Evolutionary conservation across 352 stramenopile genomes (phyloP).

Genomic region (Pythium phragmitis): DNA sequence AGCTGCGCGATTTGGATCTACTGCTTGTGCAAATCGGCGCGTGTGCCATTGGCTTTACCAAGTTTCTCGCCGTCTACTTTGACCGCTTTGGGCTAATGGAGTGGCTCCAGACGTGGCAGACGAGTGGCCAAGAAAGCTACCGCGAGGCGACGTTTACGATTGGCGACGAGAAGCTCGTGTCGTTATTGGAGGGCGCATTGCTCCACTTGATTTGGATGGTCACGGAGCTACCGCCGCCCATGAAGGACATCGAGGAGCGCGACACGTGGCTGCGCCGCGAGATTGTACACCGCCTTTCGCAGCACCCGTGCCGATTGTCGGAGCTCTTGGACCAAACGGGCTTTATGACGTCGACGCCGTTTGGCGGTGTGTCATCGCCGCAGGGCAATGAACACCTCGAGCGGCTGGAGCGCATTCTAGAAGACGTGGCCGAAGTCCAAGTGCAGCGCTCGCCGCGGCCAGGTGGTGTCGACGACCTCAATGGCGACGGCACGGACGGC

Average conservation of each 20-base stretch:
- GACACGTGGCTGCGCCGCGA: constrained; percentile 79
- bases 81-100: constrained; percentile 77
- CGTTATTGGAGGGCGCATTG: constrained; percentile 75
- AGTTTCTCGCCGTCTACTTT: constrained; percentile 81
- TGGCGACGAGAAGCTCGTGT: constrained; percentile 62
- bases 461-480: constrained; percentile 19
- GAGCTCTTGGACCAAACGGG: constrained; percentile 79
- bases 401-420: constrained; percentile 58
- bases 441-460: constrained; percentile 17
- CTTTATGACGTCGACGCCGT: constrained; percentile 71
- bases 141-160: constrained; percentile 35
- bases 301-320: constrained; percentile 69
- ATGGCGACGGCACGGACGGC: constrained; percentile 17
- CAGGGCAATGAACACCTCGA: constrained; percentile 70
- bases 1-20: constrained; percentile 73
- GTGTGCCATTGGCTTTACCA: constrained; percentile 54
- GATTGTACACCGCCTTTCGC: constrained; percentile 82
- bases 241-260: constrained; percentile 54
- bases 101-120: constrained; percentile 68
- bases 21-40: constrained; percentile 71
- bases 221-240: constrained; percentile 76
- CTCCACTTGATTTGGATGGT: constrained; percentile 85
- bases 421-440: constrained; percentile 75
- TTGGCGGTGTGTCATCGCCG: constrained; percentile 53
- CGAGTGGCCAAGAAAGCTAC: constrained; percentile 48